phyloP scores from a whole-genome alignment of 805 yeast genomes.

The Debaryomyces castellii region DNA sequence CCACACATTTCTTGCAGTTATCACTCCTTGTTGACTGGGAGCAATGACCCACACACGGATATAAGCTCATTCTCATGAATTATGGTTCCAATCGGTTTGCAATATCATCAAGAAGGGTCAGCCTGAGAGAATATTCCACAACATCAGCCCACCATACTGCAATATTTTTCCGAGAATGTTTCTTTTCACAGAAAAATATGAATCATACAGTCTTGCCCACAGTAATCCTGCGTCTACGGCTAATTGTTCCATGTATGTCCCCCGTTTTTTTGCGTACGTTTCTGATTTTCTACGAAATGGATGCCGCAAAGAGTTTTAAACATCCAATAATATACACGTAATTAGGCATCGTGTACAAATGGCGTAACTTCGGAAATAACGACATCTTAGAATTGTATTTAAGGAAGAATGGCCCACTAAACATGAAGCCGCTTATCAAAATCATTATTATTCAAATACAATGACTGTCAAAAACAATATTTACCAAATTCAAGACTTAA shows the following conservation, averaged over 20 bases:
- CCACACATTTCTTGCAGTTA: no score
- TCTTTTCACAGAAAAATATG: neutral
- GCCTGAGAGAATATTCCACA: neutral
- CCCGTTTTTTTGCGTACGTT: neutral
- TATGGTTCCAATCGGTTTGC: neutral
- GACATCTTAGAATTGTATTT: neutral
- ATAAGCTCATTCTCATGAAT: neutral
- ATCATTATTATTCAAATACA: neutral
- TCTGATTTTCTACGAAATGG: neutral
- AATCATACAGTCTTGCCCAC: neutral
- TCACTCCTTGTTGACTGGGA: no score
- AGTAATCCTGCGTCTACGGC: neutral
- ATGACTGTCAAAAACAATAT: constrained; percentile 7
- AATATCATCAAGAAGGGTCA: no score
- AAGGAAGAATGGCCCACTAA: no score
- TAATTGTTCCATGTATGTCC: neutral
- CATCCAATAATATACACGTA: neutral
- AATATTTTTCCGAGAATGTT: neutral
- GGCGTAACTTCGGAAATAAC: neutral
- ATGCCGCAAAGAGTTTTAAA: neutral
- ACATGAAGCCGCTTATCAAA: no score
- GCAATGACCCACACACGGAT: no score
- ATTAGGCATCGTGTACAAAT: neutral
- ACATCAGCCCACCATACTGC: neutral
- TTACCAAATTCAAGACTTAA: constrained; percentile 27